A percentile compares a stretch with the other conserved stretches of the same genome.
These are phyloP conservation scores for Aurinia saxatilis DNA, from an alignment of 345 rosid genomes.

Conservation along the genomic window DNA sequence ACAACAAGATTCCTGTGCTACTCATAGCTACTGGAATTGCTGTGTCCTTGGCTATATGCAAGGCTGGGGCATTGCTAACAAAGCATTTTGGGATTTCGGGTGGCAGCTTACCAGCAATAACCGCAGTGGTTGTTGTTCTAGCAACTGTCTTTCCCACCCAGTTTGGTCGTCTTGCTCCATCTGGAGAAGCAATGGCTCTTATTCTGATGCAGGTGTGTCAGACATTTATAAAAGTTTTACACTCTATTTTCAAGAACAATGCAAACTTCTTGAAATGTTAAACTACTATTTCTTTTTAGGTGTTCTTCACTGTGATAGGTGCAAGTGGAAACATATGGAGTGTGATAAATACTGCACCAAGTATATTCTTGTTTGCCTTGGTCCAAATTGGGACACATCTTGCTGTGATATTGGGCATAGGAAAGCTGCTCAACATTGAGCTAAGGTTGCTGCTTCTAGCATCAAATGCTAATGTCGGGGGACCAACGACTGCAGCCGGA, in stretches of 20 bases:
- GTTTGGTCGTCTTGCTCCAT: constrained; percentile 64
- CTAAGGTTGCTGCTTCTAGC: constrained; percentile 69
- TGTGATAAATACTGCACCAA: constrained; percentile 75
- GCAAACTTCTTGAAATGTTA: not conserved
- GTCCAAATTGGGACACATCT: constrained; percentile 71
- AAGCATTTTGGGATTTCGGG: constrained; percentile 58
- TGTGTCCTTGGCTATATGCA: constrained; percentile 79
- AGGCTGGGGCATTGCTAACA: constrained; percentile 41
- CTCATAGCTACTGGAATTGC: constrained; percentile 62
- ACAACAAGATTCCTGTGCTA: constrained; percentile 51
- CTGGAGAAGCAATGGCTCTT: constrained; percentile 87
- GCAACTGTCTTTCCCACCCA: constrained; percentile 72
- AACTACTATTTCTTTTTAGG: constrained; percentile 28
- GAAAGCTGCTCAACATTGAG: constrained; percentile 65
- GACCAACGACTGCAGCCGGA: constrained; percentile 88
- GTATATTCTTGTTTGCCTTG: constrained; percentile 77
- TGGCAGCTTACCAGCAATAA: constrained; percentile 70
- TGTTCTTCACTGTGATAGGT: constrained; percentile 82
- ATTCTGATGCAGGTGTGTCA: constrained; percentile 84
- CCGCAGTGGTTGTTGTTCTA: constrained; percentile 63
- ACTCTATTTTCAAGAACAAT: not conserved
- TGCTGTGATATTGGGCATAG: constrained; percentile 63
- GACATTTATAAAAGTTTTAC: not conserved
- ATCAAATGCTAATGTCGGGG: constrained; percentile 89
- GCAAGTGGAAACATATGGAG: constrained; percentile 82